A percentile compares a stretch with the other conserved stretches of the same genome.
These are phyloP conservation scores for Xylaria flabelliformis DNA, from an alignment of 495 filamentous ascomycete species.

Conservation along the genomic window DNA sequence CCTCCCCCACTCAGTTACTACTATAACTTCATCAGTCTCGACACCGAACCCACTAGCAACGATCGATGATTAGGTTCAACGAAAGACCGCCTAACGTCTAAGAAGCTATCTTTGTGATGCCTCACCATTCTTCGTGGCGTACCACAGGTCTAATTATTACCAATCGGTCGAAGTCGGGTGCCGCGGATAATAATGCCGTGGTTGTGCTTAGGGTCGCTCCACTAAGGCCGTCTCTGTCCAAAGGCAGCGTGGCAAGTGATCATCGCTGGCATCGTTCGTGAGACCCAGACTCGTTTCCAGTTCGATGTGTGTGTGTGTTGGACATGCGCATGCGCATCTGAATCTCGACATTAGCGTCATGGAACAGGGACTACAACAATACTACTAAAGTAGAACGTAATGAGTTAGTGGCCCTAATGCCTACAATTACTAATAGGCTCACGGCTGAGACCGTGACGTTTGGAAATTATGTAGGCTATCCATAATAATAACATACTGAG, in stretches of 20 bases:
- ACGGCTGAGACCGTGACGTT: no score
- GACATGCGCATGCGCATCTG: neutral
- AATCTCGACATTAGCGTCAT: neutral
- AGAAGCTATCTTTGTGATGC: neutral
- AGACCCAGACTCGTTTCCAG: neutral
- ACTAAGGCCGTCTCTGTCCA: neutral
- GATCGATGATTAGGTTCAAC: neutral
- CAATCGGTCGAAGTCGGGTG: constrained; percentile 16
- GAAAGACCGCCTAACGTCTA: neutral
- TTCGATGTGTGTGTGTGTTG: neutral
- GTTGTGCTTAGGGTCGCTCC: neutral
- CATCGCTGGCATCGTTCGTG: neutral
- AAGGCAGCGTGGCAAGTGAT: constrained; percentile 1
- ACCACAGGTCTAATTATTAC: constrained; percentile 7
- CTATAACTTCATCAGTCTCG: neutral
- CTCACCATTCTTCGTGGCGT: constrained; percentile 8
- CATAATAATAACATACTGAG: neutral
- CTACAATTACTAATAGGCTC: no score
- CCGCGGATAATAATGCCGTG: neutral
- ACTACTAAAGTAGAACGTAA: no score
- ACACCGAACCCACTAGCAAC: neutral
- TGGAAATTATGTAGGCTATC: neutral
- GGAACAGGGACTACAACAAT: no score
- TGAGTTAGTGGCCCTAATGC: no score
- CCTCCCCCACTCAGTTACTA: neutral